phyloP scores from a whole-genome alignment of 2,329 filamentous ascomycete genomes.

The Septoria petroselini region DNA sequence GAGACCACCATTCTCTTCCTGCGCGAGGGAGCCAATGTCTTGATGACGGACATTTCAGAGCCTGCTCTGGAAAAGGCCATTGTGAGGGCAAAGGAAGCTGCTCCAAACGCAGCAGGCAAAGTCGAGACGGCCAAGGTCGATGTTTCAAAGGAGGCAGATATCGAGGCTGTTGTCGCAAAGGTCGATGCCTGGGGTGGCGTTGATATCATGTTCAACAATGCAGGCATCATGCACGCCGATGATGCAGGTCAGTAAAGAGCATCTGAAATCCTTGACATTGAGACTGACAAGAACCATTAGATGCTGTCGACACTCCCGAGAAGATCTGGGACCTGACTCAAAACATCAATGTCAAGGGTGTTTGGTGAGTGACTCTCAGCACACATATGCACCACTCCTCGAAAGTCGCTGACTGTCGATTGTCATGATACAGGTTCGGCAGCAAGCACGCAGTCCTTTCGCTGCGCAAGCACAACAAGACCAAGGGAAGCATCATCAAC shows the following conservation, averaged over 20 bases:
- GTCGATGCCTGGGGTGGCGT: conserved; percentile 82
- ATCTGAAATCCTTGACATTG: neutral
- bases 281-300: conserved; percentile 20
- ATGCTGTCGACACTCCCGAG: conserved; percentile 77
- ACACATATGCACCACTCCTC: too few relatives aligned
- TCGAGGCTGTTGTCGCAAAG: conserved; percentile 69
- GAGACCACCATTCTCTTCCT: conserved; percentile 88
- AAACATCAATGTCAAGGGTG: conserved; percentile 93
- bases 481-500: conserved; percentile 80
- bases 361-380: conserved; percentile 56
- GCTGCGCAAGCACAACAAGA: conserved; percentile 76
- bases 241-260: conserved; percentile 40
- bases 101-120: conserved; percentile 53
- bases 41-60: conserved; percentile 81
- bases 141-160: conserved; percentile 79
- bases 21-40: conserved; percentile 78
- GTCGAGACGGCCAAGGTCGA: conserved; percentile 68
- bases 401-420: too few relatives aligned
- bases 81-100: conserved; percentile 69
- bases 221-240: conserved; percentile 89
- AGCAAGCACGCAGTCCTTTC: conserved; percentile 86
- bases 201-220: conserved; percentile 96
- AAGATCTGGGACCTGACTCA: conserved; percentile 93
- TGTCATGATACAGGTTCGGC: conserved; percentile 55
- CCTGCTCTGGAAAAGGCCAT: conserved; percentile 73